These are phyloP conservation scores for Peronospora tabacina DNA, from an alignment of 352 stramenopile species.

Conservation along the genomic window DNA sequence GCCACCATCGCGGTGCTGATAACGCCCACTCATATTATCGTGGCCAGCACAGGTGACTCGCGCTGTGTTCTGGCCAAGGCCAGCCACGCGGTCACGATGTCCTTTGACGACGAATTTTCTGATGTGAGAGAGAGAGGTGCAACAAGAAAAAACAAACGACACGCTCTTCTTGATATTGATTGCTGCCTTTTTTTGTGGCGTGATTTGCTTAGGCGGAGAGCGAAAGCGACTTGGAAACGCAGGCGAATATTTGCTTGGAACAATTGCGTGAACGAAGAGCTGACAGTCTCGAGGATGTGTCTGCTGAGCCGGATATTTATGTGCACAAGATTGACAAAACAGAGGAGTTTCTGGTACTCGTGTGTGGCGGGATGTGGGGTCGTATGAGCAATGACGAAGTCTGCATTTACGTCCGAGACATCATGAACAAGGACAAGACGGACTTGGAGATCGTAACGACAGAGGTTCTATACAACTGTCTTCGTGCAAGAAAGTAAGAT, in stretches of 20 bases:
- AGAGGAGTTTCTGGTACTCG: constrained; percentile 89
- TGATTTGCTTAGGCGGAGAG: too few relatives aligned
- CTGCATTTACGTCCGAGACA: constrained; percentile 72
- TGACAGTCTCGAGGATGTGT: constrained; percentile 82
- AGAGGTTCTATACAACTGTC: constrained; percentile 74
- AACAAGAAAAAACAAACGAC: constrained; percentile 10
- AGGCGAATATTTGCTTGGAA: constrained; percentile 58
- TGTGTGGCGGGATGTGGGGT: constrained; percentile 92
- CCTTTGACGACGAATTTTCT: constrained; percentile 88
- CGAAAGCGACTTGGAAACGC: constrained; percentile 60
- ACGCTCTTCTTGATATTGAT: neutral
- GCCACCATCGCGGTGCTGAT: constrained; percentile 69
- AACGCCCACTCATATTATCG: constrained; percentile 61
- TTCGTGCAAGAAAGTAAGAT: constrained; percentile 51
- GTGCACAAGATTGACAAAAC: constrained; percentile 65
- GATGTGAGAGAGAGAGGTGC: constrained; percentile 43
- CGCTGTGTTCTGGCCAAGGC: constrained; percentile 60
- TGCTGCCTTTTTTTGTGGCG: constrained; percentile 34
- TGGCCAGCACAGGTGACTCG: constrained; percentile 78
- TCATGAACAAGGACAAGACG: constrained; percentile 61
- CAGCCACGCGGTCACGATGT: constrained; percentile 57
- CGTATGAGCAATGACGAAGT: constrained; percentile 89
- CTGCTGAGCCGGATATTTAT: constrained; percentile 85
- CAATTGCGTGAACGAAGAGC: constrained; percentile 77
- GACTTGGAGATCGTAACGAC: constrained; percentile 68